A percentile compares a stretch with the other conserved stretches of the same genome.
phyloP scores from a whole-genome alignment of 345 rosid species.

The Cochlearia excelsa region DNA sequence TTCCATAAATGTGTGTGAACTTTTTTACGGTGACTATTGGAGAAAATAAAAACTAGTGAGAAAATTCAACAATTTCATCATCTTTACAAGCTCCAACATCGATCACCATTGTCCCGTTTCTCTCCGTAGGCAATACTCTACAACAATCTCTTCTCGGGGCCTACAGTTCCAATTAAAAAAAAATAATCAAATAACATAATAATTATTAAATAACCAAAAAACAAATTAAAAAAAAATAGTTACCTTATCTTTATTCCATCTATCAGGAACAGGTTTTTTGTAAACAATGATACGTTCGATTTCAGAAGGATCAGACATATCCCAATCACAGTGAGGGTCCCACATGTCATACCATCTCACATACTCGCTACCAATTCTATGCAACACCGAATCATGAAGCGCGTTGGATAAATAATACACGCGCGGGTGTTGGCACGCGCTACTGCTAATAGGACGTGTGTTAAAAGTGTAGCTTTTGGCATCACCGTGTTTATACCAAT shows the following conservation, averaged over 20 bases:
- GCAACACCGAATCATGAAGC: slow-evolving; percentile 10
- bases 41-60: neutral
- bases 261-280: slow-evolving; percentile 43
- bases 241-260: slow-evolving; percentile 49
- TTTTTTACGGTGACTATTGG: no score
- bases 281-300: slow-evolving; percentile 39
- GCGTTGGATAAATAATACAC: slow-evolving; percentile 48
- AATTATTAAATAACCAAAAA: neutral
- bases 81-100: slow-evolving; percentile 50
- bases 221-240: no score
- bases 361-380: slow-evolving; percentile 49
- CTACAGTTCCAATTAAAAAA: slow-evolving; percentile 23
- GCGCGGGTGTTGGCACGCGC: slow-evolving; percentile 52
- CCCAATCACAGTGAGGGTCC: slow-evolving; percentile 46
- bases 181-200: neutral
- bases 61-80: slow-evolving; percentile 43
- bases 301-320: slow-evolving; percentile 37
- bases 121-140: slow-evolving; percentile 39
- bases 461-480: slow-evolving; percentile 46
- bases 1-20: no score
- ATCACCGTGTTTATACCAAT: slow-evolving; percentile 50
- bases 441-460: slow-evolving; percentile 43
- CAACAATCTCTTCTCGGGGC: slow-evolving; percentile 63
- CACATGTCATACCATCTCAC: slow-evolving; percentile 22
- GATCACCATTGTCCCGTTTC: slow-evolving; percentile 39